Evolutionary conservation across 306 rosid genomes (phyloP).

Genomic region (Mucuna pruriens): DNA sequence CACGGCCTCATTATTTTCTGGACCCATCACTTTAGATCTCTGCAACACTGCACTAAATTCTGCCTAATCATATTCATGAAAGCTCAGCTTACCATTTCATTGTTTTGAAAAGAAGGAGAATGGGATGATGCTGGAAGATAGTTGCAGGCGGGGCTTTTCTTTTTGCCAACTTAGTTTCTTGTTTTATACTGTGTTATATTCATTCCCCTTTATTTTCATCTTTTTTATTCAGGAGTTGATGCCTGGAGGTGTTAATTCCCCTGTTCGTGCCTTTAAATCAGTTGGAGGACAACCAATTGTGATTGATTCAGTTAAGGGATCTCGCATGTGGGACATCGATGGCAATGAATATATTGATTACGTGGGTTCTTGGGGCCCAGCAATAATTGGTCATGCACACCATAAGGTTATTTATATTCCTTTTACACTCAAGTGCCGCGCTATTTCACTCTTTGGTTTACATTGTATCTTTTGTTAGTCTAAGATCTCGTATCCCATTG

Average conservation of each 20-base stretch:
- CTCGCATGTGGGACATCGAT: conserved; percentile 89
- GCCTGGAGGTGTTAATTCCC: conserved; percentile 98
- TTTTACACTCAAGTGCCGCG: no score
- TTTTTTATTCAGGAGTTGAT: conserved; percentile 55
- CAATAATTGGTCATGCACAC: conserved; percentile 92
- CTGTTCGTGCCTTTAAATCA: conserved; percentile 92
- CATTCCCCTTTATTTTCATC: no score
- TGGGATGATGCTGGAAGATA: not conserved
- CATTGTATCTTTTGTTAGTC: not conserved
- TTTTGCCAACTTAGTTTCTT: not conserved
- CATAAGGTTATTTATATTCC: conserved; percentile 67
- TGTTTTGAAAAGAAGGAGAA: not conserved
- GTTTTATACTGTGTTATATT: not conserved
- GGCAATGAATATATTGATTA: conserved; percentile 92
- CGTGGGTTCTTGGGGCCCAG: conserved; percentile 99
- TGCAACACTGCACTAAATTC: not conserved
- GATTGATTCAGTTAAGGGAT: conserved; percentile 87
- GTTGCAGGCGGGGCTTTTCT: not conserved
- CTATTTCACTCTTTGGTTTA: not conserved
- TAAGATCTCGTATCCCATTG: not conserved
- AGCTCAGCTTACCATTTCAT: not conserved
- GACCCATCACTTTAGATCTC: not conserved
- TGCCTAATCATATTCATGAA: not conserved
- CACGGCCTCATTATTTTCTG: not conserved
- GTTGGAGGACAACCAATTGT: conserved; percentile 89